These are phyloP conservation scores for Austroboletus niveus DNA, from an alignment of 1,284 basidiomycete species.

Conservation along the genomic window DNA sequence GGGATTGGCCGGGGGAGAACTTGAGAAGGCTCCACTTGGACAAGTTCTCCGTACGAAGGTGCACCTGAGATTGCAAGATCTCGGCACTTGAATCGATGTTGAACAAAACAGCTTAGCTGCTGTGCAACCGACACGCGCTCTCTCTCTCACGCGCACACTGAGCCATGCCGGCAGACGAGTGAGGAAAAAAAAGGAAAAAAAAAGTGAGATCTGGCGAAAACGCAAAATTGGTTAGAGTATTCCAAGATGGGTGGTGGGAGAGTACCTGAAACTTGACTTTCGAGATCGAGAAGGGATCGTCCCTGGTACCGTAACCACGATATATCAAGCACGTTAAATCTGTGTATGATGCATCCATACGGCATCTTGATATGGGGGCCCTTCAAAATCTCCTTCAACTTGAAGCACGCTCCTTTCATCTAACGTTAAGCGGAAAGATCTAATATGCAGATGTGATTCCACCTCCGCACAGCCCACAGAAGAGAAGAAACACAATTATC, in stretches of 20 bases:
- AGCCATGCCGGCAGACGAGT: slow-evolving; percentile 26
- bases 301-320: slow-evolving; percentile 35
- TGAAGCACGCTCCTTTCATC: slow-evolving; percentile 35
- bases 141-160: slow-evolving; percentile 19
- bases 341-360: slow-evolving; percentile 35
- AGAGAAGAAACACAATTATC: slow-evolving; percentile 17
- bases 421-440: slow-evolving; percentile 39
- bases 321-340: slow-evolving; percentile 36
- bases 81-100: slow-evolving; percentile 19
- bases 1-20: slow-evolving; percentile 30
- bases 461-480: slow-evolving; percentile 27
- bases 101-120: slow-evolving; percentile 11
- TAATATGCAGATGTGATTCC: slow-evolving; percentile 32
- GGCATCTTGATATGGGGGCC: slow-evolving; percentile 33
- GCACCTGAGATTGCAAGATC: slow-evolving; percentile 17
- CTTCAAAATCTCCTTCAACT: slow-evolving; percentile 20
- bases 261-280: slow-evolving; percentile 38
- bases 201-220: slow-evolving; percentile 26
- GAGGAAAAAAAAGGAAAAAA: slow-evolving; percentile 10
- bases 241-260: slow-evolving; percentile 31
- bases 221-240: slow-evolving; percentile 25
- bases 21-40: slow-evolving; percentile 23
- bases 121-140: slow-evolving; percentile 18
- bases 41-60: slow-evolving; percentile 31
- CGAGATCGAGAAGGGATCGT: slow-evolving; percentile 37